phyloP scores from a whole-genome alignment of 2,329 filamentous ascomycete genomes.

The Trichoderma sp. region DNA sequence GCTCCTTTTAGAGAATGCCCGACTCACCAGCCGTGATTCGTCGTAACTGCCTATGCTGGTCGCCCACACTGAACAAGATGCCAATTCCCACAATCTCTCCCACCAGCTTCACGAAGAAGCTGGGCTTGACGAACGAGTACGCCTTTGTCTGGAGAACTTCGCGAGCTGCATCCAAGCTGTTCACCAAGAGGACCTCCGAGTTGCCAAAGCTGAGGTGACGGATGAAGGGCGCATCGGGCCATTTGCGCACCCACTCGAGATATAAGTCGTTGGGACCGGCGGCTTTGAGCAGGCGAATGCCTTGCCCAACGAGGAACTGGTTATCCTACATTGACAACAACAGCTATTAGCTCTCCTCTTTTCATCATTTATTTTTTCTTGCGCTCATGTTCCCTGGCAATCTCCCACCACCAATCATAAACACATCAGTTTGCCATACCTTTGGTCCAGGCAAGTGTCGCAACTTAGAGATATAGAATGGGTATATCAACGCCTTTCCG shows the following conservation, averaged over 20 bases:
- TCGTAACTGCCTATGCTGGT: constrained; percentile 9
- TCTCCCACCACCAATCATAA: too few relatives aligned
- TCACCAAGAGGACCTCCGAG: constrained; percentile 12
- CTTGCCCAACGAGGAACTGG: constrained; percentile 19
- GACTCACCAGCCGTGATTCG: not conserved
- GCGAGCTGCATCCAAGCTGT: constrained; percentile 16
- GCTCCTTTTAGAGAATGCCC: not conserved
- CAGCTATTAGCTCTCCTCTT: not conserved
- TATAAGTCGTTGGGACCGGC: constrained; percentile 10
- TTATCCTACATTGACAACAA: not conserved
- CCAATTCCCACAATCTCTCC: constrained; percentile 17
- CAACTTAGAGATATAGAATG: constrained; percentile 11
- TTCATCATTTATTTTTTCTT: not conserved
- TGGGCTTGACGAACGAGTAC: constrained; percentile 9
- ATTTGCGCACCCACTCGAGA: constrained; percentile 15
- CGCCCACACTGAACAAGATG: constrained; percentile 8
- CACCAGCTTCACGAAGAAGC: constrained; percentile 12
- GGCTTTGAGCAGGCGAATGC: not conserved
- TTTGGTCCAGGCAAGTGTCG: constrained; percentile 19
- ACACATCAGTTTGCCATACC: not conserved
- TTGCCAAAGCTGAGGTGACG: constrained; percentile 8
- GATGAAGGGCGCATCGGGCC: constrained; percentile 17
- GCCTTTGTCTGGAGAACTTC: constrained; percentile 16
- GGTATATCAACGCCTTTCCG: constrained; percentile 10
- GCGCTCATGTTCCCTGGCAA: not conserved